phyloP scores from a whole-genome alignment of 1,284 basidiomycete species.

The Anthracocystis setariae region DNA sequence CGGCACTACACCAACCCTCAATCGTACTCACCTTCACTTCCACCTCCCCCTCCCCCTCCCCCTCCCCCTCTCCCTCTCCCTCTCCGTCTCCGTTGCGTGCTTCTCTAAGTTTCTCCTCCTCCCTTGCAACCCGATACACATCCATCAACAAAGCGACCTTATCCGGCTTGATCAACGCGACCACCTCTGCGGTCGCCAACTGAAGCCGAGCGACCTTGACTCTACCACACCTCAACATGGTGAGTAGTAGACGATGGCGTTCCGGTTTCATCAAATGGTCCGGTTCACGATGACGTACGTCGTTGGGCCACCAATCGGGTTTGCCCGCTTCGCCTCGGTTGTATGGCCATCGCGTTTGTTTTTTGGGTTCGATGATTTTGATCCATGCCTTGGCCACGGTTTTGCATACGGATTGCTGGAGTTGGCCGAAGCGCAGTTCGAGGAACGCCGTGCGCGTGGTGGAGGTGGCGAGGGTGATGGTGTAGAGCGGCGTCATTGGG shows the following conservation, averaged over 20 bases:
- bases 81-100: too few relatives aligned
- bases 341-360: slow-evolving; percentile 71
- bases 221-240: slow-evolving; percentile 69
- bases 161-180: slow-evolving; percentile 69
- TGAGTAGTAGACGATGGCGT: slow-evolving; percentile 69
- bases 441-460: slow-evolving; percentile 60
- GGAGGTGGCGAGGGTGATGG: slow-evolving; percentile 35
- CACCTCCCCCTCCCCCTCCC: slow-evolving; percentile 47
- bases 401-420: slow-evolving; percentile 72
- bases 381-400: slow-evolving; percentile 71
- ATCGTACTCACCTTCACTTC: slow-evolving; percentile 56
- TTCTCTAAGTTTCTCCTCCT: slow-evolving; percentile 60
- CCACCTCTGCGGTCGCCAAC: slow-evolving; percentile 70
- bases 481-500: slow-evolving; percentile 2
- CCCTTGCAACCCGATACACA: slow-evolving; percentile 71
- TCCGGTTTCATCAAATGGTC: slow-evolving; percentile 71
- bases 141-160: slow-evolving; percentile 70
- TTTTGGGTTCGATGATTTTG: slow-evolving; percentile 72
- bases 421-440: slow-evolving; percentile 66
- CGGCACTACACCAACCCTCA: slow-evolving; percentile 54
- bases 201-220: slow-evolving; percentile 70
- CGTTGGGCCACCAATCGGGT: slow-evolving; percentile 72
- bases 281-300: slow-evolving; percentile 71
- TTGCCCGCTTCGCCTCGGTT: slow-evolving; percentile 71
- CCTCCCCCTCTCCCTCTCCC: slow-evolving; percentile 51